Evolutionary conservation across 441 rosid genomes (phyloP), one percentile per base, ranked within the genome.

Genomic region (Aleurites moluccanus): DNA sequence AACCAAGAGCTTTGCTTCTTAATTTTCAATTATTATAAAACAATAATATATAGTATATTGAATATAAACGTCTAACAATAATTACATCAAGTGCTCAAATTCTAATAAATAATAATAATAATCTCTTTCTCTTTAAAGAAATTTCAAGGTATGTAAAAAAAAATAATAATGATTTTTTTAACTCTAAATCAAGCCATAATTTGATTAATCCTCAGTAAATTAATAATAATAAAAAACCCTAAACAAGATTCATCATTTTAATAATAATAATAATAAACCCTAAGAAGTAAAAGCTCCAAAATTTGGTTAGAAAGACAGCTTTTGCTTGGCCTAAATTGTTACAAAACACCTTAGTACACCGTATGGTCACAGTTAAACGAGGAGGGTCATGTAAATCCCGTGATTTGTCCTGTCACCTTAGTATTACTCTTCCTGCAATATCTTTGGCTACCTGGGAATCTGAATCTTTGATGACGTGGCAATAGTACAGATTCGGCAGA

Each of bases 401-500:
- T 82, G 81, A 78, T 9, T 23, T 20, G 2, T 0, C 0, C 0
- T 0, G 80, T 59, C 40, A 35, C 5, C 2, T 0, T 0, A 70
- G 49, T 70, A 45, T 66, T 60, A 21, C 64, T 49, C 72, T 23
- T 61, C 28, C n/a, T 28, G 49, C 30, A 42, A 71, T 27, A 14
- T 10, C 49, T 60, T 64, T 25, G 59, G 45, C 47, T 1, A 2
- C 30, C 38, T 60, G 7, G 42, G 87, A 79, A 62, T 78, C 81
- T 80, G 81, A 77, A 82, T 82, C 83, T 82, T 11, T 2, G 72
- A 3, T 77, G 83, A 83, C 83, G 86, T 73, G 86, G 79, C 81
- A 49, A n/a, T 10, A 28, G 44, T 56, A 40, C 35, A 56, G 77
- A 82, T 73, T 70, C 76, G 81, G 69, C 82, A 49, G 67, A 75